A percentile compares a stretch with the other conserved stretches of the same genome.
Conservation (phyloP, 164 flowering plant species). For the Macadamia integrifolia region DNA sequence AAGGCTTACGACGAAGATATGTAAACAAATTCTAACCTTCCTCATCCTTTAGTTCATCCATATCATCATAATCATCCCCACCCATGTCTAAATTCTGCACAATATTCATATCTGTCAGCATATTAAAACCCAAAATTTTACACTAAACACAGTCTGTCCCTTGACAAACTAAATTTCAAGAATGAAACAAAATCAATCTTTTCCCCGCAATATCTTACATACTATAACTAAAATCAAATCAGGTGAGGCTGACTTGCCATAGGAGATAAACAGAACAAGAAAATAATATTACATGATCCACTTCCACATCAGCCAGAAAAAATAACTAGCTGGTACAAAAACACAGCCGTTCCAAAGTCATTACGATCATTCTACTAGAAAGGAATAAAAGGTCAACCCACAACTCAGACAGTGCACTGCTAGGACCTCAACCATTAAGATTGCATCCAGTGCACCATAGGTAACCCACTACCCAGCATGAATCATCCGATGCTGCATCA, state of each 20-base stretch:
- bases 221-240: background rate
- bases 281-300: background rate
- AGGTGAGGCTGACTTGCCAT: background rate
- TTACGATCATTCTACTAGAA: background rate
- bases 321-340: background rate
- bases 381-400: background rate
- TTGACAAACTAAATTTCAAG: background rate
- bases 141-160: constrained; percentile 5
- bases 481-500: no score
- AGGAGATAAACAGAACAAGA: no score
- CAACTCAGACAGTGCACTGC: background rate
- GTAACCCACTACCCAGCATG: no score
- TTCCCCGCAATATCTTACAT: background rate
- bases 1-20: background rate
- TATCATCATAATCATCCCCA: constrained; percentile 34
- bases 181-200: background rate
- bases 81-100: constrained; percentile 36
- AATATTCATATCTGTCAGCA: constrained; percentile 18
- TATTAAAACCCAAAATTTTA: constrained; percentile 4
- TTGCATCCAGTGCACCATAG: no score
- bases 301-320: background rate
- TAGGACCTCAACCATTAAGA: no score
- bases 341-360: background rate
- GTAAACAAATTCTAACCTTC: constrained; percentile 22
- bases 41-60: constrained; percentile 24